These are phyloP conservation scores for Diaporthe aspalathi DNA, from an alignment of 2,329 filamentous ascomycete genomes.

Conservation along the genomic window DNA sequence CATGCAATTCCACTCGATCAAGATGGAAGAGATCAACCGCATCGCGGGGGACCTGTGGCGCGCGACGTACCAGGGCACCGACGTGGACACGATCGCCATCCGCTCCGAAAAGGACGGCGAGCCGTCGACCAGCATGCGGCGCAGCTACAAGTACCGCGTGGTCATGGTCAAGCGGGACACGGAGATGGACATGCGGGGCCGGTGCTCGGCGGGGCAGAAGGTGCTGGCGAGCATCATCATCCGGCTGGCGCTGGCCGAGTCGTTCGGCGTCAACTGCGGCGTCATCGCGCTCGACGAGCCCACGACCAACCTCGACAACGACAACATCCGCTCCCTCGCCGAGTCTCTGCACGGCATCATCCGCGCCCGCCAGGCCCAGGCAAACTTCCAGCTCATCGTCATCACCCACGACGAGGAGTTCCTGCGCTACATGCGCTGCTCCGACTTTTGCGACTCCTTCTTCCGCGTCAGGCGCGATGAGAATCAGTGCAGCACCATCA, in stretches of 20 bases:
- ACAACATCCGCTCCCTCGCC: constrained; percentile 93
- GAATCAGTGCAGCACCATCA: constrained; percentile 88
- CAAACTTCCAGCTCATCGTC: constrained; percentile 97
- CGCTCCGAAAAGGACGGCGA: constrained; percentile 86
- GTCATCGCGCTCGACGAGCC: constrained; percentile 97
- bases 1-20: constrained; percentile 94
- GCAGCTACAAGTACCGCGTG: constrained; percentile 95
- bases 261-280: constrained; percentile 95
- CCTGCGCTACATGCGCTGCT: constrained; percentile 89
- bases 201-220: constrained; percentile 96
- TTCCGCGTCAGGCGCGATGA: constrained; percentile 87
- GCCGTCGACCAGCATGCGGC: constrained; percentile 66
- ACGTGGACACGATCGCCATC: constrained; percentile 97
- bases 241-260: constrained; percentile 93
- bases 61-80: constrained; percentile 94
- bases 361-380: constrained; percentile 81
- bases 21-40: constrained; percentile 98
- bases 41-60: constrained; percentile 98
- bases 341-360: constrained; percentile 90
- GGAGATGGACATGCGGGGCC: constrained; percentile 99
- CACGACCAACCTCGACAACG: constrained; percentile 93
- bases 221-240: constrained; percentile 98
- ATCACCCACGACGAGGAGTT: constrained; percentile 99
- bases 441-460: constrained; percentile 92
- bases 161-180: constrained; percentile 98